Base-by-base conservation (phyloP, 768 basidiomycete genomes). In the Psilocybe sp. region DNA sequence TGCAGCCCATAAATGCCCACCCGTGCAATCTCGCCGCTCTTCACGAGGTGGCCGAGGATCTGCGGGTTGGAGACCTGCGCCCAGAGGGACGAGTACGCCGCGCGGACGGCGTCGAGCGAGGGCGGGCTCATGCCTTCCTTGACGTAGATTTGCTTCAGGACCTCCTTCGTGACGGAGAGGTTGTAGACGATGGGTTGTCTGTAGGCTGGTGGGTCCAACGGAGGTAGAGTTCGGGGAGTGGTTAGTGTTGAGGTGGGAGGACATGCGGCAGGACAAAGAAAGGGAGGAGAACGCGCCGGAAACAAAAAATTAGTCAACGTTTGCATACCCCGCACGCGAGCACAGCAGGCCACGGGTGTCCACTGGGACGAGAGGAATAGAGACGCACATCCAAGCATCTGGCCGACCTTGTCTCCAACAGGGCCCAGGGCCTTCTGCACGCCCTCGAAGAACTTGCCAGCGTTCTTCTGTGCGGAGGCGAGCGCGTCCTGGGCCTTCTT, bases 111-210 rank as follows among this genome's bases (percentile, higher is more conserved):
- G 18, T 73, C 67, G 16, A 85, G 47, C 20, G 79, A 77, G 12
- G 92, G 92, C 10, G 89, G 90, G 47, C 78, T 75, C 47, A 89
- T 81, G 53, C 73, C 81, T 68, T 92, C 89, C 35, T 78, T 76
- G 47, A 79, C 61, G 68, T 91, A 91, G 46, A 92, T 73, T 53
- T 87, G 84, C 69, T 89, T 89, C 46, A 79, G 60, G 43, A 96
- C 58, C 62, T 93, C 91, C 46, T 84, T 81, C 15, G 81, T 74
- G 42, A 95, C 89, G 46, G 84, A 64, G 23, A 89, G 71, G 73
- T 93, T 92, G 76, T 92, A 93, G 23, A 80, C 52, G 33, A 93
- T 62, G 4, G 91, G 90, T 61, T 88, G 77, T 53, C 82, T 82
- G 73, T 92, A 91, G 9, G 83, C 92, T 70, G 47, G 12, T 20